Evolutionary conservation across 441 rosid genomes (phyloP).

Genomic region (Gossypium trilobum): DNA sequence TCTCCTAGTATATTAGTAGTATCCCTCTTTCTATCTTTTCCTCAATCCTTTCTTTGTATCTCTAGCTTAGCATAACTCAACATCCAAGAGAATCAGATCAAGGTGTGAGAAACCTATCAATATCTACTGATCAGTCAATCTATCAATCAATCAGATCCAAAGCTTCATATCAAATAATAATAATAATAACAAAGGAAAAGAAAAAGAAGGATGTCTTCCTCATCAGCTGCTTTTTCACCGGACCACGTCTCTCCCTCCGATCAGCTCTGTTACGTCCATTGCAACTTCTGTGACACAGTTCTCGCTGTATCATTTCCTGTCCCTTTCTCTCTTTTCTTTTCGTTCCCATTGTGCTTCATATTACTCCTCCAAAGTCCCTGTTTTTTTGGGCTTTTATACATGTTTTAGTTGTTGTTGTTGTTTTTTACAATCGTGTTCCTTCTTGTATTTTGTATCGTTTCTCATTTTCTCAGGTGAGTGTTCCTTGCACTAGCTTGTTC

Average conservation of each 20-base stretch:
- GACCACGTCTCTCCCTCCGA: constrained; percentile 90
- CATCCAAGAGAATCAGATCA: constrained; percentile 53
- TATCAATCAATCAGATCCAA: constrained; percentile 52
- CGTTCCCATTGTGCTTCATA: constrained; percentile 2
- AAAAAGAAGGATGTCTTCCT: constrained; percentile 25
- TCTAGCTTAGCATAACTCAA: constrained; percentile 31
- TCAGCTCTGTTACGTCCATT: constrained; percentile 93
- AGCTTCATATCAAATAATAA: constrained; percentile 7
- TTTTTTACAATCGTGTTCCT: neutral
- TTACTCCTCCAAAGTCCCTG: neutral
- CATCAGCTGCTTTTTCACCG: constrained; percentile 67
- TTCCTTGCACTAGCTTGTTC: constrained; percentile 85
- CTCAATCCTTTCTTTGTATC: constrained; percentile 27
- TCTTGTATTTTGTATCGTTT: neutral
- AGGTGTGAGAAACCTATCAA: constrained; percentile 33
- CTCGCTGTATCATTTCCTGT: constrained; percentile 52
- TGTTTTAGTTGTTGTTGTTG: neutral
- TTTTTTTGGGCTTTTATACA: neutral
- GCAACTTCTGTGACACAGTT: constrained; percentile 79
- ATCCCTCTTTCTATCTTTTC: neutral
- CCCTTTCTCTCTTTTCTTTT: neutral
- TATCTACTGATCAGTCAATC: constrained; percentile 52
- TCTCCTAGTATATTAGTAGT: constrained; percentile 16
- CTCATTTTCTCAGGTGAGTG: constrained; percentile 57
- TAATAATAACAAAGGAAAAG: too few species aligned